Base-by-base conservation (phyloP, 805 yeast genomes). In the Candida nitratophila region DNA sequence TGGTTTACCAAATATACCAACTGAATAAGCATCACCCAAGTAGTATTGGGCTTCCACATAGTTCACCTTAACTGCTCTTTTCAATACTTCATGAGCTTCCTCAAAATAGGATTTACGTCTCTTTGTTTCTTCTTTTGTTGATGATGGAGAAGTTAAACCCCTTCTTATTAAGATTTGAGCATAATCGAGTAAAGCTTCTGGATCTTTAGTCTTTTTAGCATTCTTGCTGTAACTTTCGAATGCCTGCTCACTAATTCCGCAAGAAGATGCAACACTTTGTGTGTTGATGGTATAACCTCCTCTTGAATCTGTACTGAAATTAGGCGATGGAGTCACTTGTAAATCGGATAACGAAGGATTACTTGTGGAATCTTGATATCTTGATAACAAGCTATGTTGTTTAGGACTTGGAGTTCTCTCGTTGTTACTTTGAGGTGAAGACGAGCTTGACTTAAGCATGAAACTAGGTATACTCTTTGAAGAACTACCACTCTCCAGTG, bases 41-140 rank as follows among this genome's bases (percentile, higher is more conserved):
- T 90, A 70, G 57, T 91, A 93, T 61, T 93, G 98, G 0, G 98
- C 95, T 43, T 91, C 96, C 1, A 83, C 73, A 53, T 81, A 83
- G 7, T 96, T 95, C 49, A 83, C 81, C 45, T 85, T 89, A 17
- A 89, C 70, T 37, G 90, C 71, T 52, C 77, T 78, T 52, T 78
- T 81, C 50, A 90, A 70, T 51, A 85, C 83, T 44, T 70, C 69
- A 19, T 76, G 69, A 0, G 96, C 91, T 59, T 93, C 97, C 53
- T 84, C 83, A 34, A 89, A 66, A 44, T 86, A 76, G 34, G 78
- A 77, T 35, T 66, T 66, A 51, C 73, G 76, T 56, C 74, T 64
- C 20, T 65, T 63, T 6, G 48, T 51, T 38, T 65, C 63, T 32
- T 50, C 51, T 33, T 56, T 37, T 7, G 45, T 53, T 29, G 43